phyloP scores from a whole-genome alignment of 257 asterid genomes.

The Solanum okadae region DNA sequence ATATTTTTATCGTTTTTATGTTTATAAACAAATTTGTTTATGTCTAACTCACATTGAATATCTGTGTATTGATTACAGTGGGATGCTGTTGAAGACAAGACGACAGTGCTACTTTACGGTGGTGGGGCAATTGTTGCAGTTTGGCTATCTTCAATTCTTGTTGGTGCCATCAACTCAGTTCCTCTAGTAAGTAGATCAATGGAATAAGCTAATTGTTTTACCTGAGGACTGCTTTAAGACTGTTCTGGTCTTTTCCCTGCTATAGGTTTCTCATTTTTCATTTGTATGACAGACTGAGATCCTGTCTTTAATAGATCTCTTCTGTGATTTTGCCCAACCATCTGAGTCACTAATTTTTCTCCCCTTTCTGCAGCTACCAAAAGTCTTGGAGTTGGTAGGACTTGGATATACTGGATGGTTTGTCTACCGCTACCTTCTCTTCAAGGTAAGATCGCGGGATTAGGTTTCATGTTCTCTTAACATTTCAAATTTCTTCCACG shows the following conservation, averaged over 20 bases:
- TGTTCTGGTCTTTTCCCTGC: not conserved
- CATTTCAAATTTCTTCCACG: conserved; percentile 16
- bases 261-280: not conserved
- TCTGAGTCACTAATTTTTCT: not conserved
- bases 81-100: conserved; percentile 80
- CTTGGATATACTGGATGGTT: conserved; percentile 99
- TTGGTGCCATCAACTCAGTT: conserved; percentile 82
- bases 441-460: conserved; percentile 49
- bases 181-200: conserved; percentile 65
- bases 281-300: not conserved
- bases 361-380: conserved; percentile 61
- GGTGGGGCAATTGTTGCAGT: conserved; percentile 59
- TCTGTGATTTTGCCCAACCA: not conserved
- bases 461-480: conserved; percentile 8
- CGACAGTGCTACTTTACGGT: conserved; percentile 49
- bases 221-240: not conserved
- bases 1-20: not conserved
- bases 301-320: not conserved
- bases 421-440: conserved; percentile 94
- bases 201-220: not conserved
- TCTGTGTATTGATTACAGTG: conserved; percentile 38
- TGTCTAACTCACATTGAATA: not conserved
- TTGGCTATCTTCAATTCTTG: conserved; percentile 74
- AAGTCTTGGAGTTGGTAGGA: conserved; percentile 90
- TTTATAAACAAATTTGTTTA: not conserved